phyloP scores from a whole-genome alignment of 2,329 filamentous ascomycete species.

The Cryphonectria nitschkei region DNA sequence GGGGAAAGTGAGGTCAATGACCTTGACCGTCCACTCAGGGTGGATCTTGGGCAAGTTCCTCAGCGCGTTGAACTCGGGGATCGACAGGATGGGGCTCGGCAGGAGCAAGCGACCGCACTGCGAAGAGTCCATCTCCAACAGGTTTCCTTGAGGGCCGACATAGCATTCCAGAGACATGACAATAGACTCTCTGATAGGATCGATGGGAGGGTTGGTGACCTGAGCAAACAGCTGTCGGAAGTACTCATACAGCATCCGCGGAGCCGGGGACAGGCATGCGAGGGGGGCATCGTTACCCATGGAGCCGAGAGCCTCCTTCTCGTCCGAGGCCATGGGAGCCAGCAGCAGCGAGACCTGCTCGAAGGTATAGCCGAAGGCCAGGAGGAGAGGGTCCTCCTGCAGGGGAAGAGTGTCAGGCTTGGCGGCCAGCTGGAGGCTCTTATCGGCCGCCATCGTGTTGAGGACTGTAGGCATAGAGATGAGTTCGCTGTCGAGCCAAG shows the following conservation, averaged over 20 bases:
- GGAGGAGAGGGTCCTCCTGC: slow-evolving; percentile 82
- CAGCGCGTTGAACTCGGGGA: slow-evolving; percentile 87
- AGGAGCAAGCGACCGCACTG: slow-evolving; percentile 87
- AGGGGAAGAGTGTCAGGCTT: slow-evolving; percentile 71
- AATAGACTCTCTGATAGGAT: slow-evolving; percentile 94
- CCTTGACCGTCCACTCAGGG: slow-evolving; percentile 83
- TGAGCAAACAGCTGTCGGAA: slow-evolving; percentile 98
- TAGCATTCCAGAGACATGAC: slow-evolving; percentile 98
- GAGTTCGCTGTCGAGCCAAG: slow-evolving; percentile 86
- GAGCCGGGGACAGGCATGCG: slow-evolving; percentile 87
- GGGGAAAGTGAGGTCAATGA: slow-evolving; percentile 90
- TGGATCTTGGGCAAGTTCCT: slow-evolving; percentile 75
- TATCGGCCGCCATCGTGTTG: slow-evolving; percentile 61
- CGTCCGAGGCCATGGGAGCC: slow-evolving; percentile 94
- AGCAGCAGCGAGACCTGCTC: slow-evolving; percentile 93
- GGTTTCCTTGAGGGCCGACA: slow-evolving; percentile 91
- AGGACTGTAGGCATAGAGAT: slow-evolving; percentile 79
- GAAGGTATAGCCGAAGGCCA: slow-evolving; percentile 90
- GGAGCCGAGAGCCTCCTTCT: slow-evolving; percentile 94
- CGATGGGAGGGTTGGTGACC: slow-evolving; percentile 96
- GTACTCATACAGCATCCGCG: slow-evolving; percentile 90
- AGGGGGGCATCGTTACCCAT: slow-evolving; percentile 98
- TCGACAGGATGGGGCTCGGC: slow-evolving; percentile 85
- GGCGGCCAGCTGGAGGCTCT: slow-evolving; percentile 64
- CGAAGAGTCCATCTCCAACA: slow-evolving; percentile 88